Evolutionary conservation across 139 green algal species (phyloP).

Genomic region (Astrephomene gubernaculifera): DNA sequence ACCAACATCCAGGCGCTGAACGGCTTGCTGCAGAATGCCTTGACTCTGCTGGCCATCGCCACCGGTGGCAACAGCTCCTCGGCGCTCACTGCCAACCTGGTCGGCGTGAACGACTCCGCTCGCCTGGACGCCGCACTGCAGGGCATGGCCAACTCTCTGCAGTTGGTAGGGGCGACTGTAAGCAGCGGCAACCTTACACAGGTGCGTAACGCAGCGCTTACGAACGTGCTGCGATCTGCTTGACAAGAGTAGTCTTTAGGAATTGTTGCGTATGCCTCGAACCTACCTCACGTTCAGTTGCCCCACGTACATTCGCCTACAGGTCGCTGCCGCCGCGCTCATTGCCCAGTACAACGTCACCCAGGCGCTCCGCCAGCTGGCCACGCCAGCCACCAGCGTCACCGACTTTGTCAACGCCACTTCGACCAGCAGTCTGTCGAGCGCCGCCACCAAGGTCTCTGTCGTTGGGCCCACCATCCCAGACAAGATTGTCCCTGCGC

Average conservation of each 20-base stretch:
- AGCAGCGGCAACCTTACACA: slow-evolving; percentile 5
- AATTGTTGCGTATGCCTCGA: no score
- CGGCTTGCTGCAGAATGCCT: background rate
- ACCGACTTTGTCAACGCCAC: slow-evolving; percentile 23
- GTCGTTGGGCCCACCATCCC: background rate
- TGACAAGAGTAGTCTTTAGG: no score
- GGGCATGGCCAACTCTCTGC: slow-evolving; percentile 22
- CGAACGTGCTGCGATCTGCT: background rate
- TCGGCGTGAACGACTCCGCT: background rate
- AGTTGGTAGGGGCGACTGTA: background rate
- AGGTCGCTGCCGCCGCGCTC: slow-evolving; percentile 17
- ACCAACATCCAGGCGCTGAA: background rate
- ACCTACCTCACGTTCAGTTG: no score
- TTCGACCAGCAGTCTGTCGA: background rate
- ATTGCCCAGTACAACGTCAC: slow-evolving; percentile 28
- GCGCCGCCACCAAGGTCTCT: background rate
- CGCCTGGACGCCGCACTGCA: background rate
- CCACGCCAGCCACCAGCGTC: background rate
- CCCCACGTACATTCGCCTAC: no score
- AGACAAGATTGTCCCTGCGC: background rate
- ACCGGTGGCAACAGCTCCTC: background rate
- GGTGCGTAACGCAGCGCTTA: background rate
- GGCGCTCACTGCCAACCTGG: background rate
- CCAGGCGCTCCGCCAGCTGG: slow-evolving; percentile 4
- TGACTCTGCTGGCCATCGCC: background rate